Evolutionary conservation across 202 grass and related monocot species (phyloP).

Genomic region (Carex arenaria): DNA sequence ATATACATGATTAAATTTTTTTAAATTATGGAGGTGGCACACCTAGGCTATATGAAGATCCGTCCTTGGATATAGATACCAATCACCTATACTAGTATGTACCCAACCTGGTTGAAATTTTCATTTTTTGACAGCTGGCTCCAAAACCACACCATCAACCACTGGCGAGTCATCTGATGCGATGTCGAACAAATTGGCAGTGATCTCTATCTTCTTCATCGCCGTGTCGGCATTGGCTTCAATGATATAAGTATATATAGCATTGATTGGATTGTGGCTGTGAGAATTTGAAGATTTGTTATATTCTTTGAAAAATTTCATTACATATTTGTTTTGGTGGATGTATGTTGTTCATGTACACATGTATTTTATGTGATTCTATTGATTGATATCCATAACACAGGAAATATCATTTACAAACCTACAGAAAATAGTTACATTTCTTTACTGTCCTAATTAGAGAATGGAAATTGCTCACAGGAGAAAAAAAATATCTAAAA

Average conservation of each 20-base stretch:
- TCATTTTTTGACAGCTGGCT: background rate
- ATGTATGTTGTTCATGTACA: background rate
- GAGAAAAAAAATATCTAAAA: no score
- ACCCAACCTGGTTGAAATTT: background rate
- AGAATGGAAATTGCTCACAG: no score
- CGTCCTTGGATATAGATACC: background rate
- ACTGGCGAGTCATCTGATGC: slow-evolving; percentile 1
- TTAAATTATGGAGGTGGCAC: no score
- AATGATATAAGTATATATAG: background rate
- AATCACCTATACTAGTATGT: background rate
- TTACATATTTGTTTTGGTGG: background rate
- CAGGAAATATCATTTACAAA: background rate
- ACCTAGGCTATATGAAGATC: background rate
- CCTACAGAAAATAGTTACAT: background rate
- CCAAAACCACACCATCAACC: background rate
- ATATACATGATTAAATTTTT: no score
- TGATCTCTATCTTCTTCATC: slow-evolving; percentile 6
- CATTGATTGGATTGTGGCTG: background rate
- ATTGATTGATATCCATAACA: background rate
- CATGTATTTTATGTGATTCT: background rate
- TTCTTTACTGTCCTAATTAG: no score
- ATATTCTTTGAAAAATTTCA: slow-evolving; percentile 9
- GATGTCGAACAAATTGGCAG: background rate
- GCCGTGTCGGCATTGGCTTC: background rate
- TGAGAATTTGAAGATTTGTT: background rate